These are phyloP conservation scores for Globisporangium spiculum DNA, from an alignment of 352 stramenopile genomes.

Conservation along the genomic window DNA sequence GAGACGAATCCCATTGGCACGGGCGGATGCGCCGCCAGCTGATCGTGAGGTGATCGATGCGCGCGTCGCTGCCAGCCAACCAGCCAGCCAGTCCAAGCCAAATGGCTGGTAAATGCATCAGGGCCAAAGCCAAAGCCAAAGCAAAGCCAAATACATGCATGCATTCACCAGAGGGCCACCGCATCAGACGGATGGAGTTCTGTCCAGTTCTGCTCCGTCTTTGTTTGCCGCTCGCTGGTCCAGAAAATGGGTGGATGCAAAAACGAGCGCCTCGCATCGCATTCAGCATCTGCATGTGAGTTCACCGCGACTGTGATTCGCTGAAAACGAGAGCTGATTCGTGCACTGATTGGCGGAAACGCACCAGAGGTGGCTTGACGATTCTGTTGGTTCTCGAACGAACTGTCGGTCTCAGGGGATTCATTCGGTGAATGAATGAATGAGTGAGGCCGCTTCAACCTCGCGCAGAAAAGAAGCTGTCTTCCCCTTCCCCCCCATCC, in stretches of 20 bases:
- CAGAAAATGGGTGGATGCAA: conserved; percentile 15
- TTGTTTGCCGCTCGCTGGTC: conserved; percentile 8
- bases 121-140: not conserved
- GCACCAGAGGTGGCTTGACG: not conserved
- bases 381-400: conserved; percentile 16
- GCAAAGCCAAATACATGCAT: not conserved
- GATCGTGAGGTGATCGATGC: not conserved
- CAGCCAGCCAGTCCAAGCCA: not conserved
- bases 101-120: not conserved
- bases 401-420: not conserved
- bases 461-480: conserved; percentile 19
- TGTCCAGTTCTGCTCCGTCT: conserved; percentile 24
- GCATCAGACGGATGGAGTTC: conserved; percentile 13
- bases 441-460: conserved; percentile 34
- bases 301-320: not conserved
- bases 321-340: not conserved
- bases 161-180: not conserved
- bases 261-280: conserved; percentile 2
- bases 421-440: not conserved
- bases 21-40: not conserved
- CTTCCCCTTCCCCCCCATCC: conserved; percentile 5
- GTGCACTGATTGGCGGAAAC: not conserved
- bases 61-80: not conserved
- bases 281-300: conserved; percentile 15
- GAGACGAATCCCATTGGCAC: not conserved